Evolutionary conservation across 495 filamentous ascomycete species (phyloP).

Genomic region (Cetradonia linearis): DNA sequence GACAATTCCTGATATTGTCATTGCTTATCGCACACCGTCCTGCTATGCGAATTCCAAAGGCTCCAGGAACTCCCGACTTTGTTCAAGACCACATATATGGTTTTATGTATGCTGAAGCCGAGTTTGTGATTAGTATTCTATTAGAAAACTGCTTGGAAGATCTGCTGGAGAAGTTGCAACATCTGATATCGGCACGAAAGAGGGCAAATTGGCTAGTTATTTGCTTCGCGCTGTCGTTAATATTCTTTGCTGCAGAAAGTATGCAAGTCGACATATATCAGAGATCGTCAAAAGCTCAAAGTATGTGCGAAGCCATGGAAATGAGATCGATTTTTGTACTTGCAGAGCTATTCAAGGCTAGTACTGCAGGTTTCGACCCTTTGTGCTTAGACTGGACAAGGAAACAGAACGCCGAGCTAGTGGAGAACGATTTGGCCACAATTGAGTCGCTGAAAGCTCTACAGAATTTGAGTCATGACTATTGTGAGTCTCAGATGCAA

Average conservation of each 20-base stretch:
- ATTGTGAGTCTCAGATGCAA: neutral
- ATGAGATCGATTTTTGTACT: neutral
- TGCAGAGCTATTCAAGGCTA: neutral
- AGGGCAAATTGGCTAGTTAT: neutral
- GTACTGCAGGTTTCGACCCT: neutral
- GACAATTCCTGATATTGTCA: neutral
- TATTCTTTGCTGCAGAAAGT: neutral
- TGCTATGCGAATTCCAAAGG: neutral
- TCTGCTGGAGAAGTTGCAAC: neutral
- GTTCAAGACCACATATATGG: neutral
- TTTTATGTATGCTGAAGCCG: neutral
- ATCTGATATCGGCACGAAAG: neutral
- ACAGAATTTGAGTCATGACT: neutral
- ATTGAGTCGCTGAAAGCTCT: neutral
- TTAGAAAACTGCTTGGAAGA: neutral
- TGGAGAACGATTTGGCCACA: neutral
- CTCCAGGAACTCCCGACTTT: neutral
- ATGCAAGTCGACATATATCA: neutral
- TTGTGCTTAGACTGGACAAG: neutral
- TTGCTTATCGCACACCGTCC: neutral
- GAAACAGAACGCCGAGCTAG: neutral
- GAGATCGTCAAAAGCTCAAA: neutral
- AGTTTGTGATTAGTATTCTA: neutral
- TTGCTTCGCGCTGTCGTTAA: neutral
- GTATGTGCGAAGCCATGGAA: neutral